Evolutionary conservation across 2,329 filamentous ascomycete species (phyloP).

Genomic region (Diaporthe citri): DNA sequence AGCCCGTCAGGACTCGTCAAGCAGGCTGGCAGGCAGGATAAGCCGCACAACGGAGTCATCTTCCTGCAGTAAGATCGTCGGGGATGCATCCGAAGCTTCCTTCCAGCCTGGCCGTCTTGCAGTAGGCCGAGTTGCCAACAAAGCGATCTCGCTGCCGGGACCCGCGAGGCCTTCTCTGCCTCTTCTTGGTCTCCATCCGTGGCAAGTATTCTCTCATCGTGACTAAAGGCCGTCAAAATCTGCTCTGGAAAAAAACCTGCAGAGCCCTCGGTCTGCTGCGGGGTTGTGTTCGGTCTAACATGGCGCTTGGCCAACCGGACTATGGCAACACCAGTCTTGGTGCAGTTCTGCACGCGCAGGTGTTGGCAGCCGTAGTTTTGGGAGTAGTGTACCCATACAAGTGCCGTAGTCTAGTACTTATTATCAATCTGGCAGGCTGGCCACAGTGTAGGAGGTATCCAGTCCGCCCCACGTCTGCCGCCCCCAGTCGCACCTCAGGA

Average conservation of each 20-base stretch:
- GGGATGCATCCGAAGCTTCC: constrained; percentile 16
- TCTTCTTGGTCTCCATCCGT: neutral
- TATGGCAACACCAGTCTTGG: neutral
- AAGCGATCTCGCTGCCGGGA: constrained; percentile 2
- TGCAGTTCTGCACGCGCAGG: neutral
- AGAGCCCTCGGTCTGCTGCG: neutral
- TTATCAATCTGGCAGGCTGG: neutral
- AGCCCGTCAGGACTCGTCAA: neutral
- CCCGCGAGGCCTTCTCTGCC: neutral
- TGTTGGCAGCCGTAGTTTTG: neutral
- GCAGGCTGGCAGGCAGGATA: neutral
- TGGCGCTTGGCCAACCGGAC: constrained; percentile 3
- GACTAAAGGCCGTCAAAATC: neutral
- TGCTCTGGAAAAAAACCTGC: neutral
- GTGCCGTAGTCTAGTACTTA: neutral
- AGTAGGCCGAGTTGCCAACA: constrained; percentile 11
- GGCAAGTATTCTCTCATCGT: neutral
- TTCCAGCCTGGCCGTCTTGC: neutral
- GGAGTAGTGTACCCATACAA: neutral
- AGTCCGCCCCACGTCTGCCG: neutral
- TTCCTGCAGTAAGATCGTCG: constrained; percentile 24
- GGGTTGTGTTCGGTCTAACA: constrained; percentile 1
- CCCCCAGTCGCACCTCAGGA: neutral
- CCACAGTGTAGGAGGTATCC: neutral
- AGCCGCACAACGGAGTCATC: neutral